Percentiles rank a stretch among this genome's conserved stretches.
phyloP scores from a whole-genome alignment of 495 filamentous ascomycete genomes.

The Aspergillus biplanus region DNA sequence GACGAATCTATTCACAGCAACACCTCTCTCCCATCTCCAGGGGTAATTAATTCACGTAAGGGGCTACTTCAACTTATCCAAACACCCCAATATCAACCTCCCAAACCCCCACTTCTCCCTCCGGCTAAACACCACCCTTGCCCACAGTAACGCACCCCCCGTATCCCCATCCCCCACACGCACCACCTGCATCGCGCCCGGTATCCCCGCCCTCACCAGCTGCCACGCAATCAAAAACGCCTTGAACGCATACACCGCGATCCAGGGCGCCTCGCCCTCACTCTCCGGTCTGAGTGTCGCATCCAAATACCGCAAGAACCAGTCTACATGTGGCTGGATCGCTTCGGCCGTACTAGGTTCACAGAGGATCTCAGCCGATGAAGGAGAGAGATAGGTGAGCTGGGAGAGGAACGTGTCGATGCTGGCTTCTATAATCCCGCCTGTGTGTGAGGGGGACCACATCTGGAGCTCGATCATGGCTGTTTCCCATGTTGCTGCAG shows the following conservation, averaged over 20 bases:
- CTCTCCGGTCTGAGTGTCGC: constrained; percentile 12
- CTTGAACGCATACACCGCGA: constrained; percentile 41
- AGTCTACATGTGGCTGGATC: constrained; percentile 39
- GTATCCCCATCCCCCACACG: constrained; percentile 35
- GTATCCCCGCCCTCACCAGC: constrained; percentile 28
- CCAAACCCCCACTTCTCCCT: constrained; percentile 34
- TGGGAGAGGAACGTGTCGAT: constrained; percentile 36
- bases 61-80: too few relatives aligned
- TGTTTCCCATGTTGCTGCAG: constrained; percentile 40
- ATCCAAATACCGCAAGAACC: constrained; percentile 44
- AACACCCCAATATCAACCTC: constrained; percentile 33
- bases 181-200: constrained; percentile 36
- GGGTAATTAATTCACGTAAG: too few relatives aligned
- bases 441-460: constrained; percentile 42
- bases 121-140: constrained; percentile 32
- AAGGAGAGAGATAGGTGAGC: constrained; percentile 32
- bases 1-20: too few relatives aligned
- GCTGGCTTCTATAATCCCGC: constrained; percentile 36
- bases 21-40: too few relatives aligned
- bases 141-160: constrained; percentile 35
- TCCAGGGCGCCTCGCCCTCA: constrained; percentile 41
- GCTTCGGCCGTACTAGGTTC: constrained; percentile 30
- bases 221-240: constrained; percentile 46
- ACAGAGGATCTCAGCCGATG: constrained; percentile 30
- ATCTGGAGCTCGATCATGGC: constrained; percentile 44